phyloP scores from a whole-genome alignment of 257 asterid species.

The Solanum ossicruentum region DNA sequence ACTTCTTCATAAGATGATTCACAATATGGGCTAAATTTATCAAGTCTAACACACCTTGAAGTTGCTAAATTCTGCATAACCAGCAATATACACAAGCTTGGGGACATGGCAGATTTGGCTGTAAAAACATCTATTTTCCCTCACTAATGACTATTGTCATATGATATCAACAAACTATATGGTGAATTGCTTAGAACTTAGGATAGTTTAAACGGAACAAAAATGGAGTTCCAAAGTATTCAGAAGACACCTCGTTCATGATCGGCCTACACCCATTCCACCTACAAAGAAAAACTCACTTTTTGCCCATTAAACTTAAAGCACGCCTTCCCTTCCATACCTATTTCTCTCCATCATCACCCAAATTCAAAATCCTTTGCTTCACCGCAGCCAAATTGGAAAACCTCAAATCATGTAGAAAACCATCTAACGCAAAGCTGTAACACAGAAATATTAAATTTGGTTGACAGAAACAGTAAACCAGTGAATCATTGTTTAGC shows the following conservation, averaged over 20 bases:
- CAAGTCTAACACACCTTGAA: neutral
- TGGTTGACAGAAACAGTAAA: neutral
- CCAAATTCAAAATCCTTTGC: neutral
- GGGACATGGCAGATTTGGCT: neutral
- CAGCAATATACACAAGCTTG: neutral
- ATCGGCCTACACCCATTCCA: neutral
- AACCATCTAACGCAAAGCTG: neutral
- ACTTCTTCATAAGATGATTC: neutral
- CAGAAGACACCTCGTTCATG: neutral
- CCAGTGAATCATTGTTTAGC: neutral
- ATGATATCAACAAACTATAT: neutral
- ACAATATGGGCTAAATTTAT: neutral
- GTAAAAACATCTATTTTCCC: neutral
- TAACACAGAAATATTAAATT: neutral
- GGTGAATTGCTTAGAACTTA: neutral
- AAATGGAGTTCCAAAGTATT: neutral
- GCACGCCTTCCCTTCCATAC: neutral
- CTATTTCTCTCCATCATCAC: neutral
- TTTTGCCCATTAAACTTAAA: neutral
- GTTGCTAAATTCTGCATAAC: neutral
- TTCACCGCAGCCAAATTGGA: neutral
- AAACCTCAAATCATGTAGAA: neutral
- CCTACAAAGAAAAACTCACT: neutral
- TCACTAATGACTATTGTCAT: neutral
- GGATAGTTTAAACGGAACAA: neutral